Base-by-base conservation (phyloP, 176 grass and related monocot species). In the Tillandsia fasciculata region DNA sequence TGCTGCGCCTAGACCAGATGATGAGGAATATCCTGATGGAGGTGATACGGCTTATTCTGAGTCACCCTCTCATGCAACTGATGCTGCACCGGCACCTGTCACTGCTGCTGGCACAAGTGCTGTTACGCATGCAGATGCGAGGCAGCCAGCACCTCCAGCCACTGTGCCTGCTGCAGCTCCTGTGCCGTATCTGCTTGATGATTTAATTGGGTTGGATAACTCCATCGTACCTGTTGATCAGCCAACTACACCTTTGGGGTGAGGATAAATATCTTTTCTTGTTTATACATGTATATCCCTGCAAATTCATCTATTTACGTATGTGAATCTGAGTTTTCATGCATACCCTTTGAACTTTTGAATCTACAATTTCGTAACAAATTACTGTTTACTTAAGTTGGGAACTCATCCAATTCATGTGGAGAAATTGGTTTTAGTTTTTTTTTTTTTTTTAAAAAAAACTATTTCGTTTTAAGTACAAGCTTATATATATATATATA, bases 161-260 rank as follows among this genome's bases (percentile, higher is more conserved):
- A 33, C 29, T 33, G 29, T 4, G 3, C 29, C 29, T 33, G 29
- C 24, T 33, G 74, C 84, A 76, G 83, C 91, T 71, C 80, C 90
- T 50, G 56, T 93, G 73, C 90, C 90, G 64, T 87, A 93, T 75
- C 86, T 99, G n/a, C 85, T 99, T 73, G 94, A 82, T 82, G 94
- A 99, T 76, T 86, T 99, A 64, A 90, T 93, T 69, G 94, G 90
- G 57, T 9, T 78, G 58, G 94, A 93, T 63, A 93, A 87, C 80
- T 84, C 94, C 48, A 71, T 85, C 58, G 89, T 90, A 53, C 89
- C 82, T 42, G 79, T 77, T 59, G 89, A 90, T 51, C 81, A 88
- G 11, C 84, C 86, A 70, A 76, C 73, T 53, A 73, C 82, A 71
- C 58, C 75, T 27, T 80, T 90, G 70, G 84, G 74, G 94, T 99